Conservation (phyloP, 225 moss, liverwort and hornwort species). For the Marchantia paleacea region DNA sequence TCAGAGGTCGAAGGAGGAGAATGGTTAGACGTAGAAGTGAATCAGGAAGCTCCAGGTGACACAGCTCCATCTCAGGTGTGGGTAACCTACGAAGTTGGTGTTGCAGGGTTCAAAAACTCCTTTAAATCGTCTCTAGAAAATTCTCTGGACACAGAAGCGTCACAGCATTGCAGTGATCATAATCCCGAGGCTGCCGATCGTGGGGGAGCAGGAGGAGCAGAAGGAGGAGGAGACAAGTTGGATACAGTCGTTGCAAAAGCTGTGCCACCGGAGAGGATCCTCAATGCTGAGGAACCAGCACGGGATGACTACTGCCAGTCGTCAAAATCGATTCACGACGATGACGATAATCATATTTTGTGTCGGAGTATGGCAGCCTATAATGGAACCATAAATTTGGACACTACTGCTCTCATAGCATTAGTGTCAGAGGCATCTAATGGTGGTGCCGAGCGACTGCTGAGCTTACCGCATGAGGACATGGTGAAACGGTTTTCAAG, state of each 20-base stretch:
- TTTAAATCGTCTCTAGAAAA: too few species aligned
- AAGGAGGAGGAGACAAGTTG: neutral
- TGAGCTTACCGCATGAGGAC: slow-evolving; percentile 45
- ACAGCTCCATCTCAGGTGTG: slow-evolving; percentile 33
- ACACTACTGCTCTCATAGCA: slow-evolving; percentile 88
- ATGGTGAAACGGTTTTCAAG: slow-evolving; percentile 59
- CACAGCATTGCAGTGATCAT: neutral
- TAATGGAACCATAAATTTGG: slow-evolving; percentile 67
- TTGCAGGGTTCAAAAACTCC: neutral
- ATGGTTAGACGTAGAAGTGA: slow-evolving; percentile 59
- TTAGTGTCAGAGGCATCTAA: slow-evolving; percentile 78
- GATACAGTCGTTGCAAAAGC: neutral
- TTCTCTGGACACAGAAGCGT: neutral
- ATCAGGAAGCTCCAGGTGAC: slow-evolving; percentile 19
- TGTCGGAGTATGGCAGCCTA: slow-evolving; percentile 8
- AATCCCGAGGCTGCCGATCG: neutral
- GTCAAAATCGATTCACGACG: neutral
- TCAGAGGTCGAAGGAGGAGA: slow-evolving; percentile 83
- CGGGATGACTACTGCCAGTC: neutral
- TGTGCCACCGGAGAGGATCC: neutral
- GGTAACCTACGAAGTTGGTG: slow-evolving; percentile 41
- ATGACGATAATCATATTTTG: neutral
- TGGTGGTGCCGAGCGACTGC: slow-evolving; percentile 52
- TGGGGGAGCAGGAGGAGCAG: neutral
- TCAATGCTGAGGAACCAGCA: neutral